Conservation (phyloP, 345 rosid species). For the Laguncularia racemosa region DNA sequence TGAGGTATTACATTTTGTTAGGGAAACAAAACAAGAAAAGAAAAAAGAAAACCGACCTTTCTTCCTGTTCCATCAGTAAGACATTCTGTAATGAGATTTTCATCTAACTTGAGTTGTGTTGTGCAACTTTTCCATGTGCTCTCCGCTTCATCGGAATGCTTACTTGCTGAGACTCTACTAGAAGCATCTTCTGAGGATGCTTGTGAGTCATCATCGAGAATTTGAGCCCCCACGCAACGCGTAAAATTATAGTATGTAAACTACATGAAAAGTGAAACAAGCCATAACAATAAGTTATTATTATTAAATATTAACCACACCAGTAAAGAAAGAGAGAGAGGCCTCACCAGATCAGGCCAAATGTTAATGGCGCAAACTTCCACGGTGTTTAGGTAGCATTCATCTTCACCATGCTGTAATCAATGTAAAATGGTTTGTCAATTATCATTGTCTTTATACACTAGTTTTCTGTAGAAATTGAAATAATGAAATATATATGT, state of each 20-base stretch:
- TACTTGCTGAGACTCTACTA: too few relatives aligned
- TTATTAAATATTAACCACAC: too few relatives aligned
- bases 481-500: too few relatives aligned
- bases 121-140: slow-evolving; percentile 25
- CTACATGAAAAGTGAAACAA: slow-evolving; percentile 13
- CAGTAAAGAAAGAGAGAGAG: background rate
- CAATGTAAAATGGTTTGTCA: slow-evolving; percentile 1
- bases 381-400: slow-evolving; percentile 51
- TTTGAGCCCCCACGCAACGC: slow-evolving; percentile 19
- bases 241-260: slow-evolving; percentile 37
- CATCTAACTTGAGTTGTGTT: slow-evolving; percentile 6
- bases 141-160: slow-evolving; percentile 1
- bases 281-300: too few relatives aligned
- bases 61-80: slow-evolving; percentile 29
- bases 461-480: too few relatives aligned
- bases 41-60: slow-evolving; percentile 22
- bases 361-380: slow-evolving; percentile 46
- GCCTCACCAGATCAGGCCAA: slow-evolving; percentile 36
- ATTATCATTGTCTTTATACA: too few relatives aligned
- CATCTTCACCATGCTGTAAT: slow-evolving; percentile 54
- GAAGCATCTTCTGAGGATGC: background rate
- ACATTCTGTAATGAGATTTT: slow-evolving; percentile 22
- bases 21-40: too few relatives aligned
- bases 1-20: too few relatives aligned
- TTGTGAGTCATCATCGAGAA: background rate